Evolutionary conservation across 2,329 filamentous ascomycete species (phyloP).

Genomic region (Intubia oerlemansii): DNA sequence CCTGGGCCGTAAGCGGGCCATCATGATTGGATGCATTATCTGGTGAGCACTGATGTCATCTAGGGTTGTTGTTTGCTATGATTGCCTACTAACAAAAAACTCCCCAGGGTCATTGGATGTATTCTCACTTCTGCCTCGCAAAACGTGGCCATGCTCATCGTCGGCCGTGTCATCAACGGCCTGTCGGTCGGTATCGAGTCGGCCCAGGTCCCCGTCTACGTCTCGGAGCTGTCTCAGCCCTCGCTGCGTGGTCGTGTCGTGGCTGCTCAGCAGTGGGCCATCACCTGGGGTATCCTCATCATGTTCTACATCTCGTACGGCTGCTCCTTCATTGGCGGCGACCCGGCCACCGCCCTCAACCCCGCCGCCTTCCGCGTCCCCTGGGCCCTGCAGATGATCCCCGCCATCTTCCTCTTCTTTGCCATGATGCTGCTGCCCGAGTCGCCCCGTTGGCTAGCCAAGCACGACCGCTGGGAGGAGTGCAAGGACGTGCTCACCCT

Average conservation of each 20-base stretch:
- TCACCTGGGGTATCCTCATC: conserved; percentile 19
- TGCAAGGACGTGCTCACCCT: conserved; percentile 24
- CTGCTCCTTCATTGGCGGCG: conserved; percentile 16
- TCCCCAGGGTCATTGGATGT: conserved; percentile 26
- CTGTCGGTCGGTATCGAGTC: conserved; percentile 52
- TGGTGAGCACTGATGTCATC: too few relatives aligned
- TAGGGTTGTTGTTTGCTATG: too few relatives aligned
- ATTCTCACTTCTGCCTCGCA: conserved; percentile 20
- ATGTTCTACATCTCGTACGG: conserved; percentile 27
- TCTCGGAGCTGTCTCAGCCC: conserved; percentile 37
- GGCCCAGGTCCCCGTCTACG: conserved; percentile 50
- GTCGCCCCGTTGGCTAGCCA: conserved; percentile 28
- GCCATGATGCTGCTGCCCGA: conserved; percentile 23
- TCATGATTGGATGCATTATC: conserved; percentile 26
- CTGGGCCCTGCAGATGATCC: conserved; percentile 26
- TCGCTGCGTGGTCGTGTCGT: conserved; percentile 22
- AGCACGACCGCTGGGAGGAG: conserved; percentile 24
- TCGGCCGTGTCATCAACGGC: conserved; percentile 50
- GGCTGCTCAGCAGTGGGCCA: conserved; percentile 19
- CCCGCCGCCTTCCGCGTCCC: conserved; percentile 26
- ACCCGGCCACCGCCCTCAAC: conserved; percentile 10
- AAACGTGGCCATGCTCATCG: conserved; percentile 36
- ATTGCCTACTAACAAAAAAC: not conserved
- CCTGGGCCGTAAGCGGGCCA: conserved; percentile 24
- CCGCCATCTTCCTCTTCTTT: conserved; percentile 19